Evolutionary conservation across 495 filamentous ascomycete genomes (phyloP), one percentile per base, ranked within the genome.

Genomic region (Aspergillus carlsbadensis): DNA sequence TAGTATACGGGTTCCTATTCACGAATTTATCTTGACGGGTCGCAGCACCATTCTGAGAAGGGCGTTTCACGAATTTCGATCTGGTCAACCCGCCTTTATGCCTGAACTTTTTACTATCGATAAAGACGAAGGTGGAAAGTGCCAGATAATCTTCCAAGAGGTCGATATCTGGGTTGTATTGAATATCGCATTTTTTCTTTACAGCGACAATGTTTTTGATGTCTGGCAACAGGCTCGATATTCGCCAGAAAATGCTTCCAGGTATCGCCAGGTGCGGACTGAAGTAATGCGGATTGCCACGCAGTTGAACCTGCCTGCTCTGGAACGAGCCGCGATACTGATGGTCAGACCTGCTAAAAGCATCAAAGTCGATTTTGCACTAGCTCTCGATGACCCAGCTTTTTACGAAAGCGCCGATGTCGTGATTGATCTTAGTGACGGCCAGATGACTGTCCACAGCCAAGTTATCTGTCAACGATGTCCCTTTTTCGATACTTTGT

Each of bases 401-500:
- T 96, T 91, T 66, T 91, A 90, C 60, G 81, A 84, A 14, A 82
- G 86, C 61, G 84, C 84, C 4, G 92, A 98, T 70, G 77, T 88
- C 5, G 68, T 90, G 5, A 75, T 98, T 11, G 84, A 96, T 50
- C 78, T 98, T 29, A 81, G 80, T n/a, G 84, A 88, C 44, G 85
- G 77, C 1, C 75, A 75, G 37, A 71, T 91, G 6, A 71, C 70
- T 24, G 86, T 87, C 6, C 92, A 98, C 65, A 92, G 88, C 59
- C 71, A 81, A 15, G 69, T 98, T 17, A 66, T 98, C 43, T 89
- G 91, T 54, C 86, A 87, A 64, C 78, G 95, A 64, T 96, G 91
- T 57, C 92, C 91, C 0, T 98, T 96, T 76, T 98, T 98, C 62
- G 77, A 91, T 58, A 88, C 89, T 4, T 77, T 98, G 18, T 97